phyloP scores from a whole-genome alignment of 345 rosid species.

The Murraya paniculata region DNA sequence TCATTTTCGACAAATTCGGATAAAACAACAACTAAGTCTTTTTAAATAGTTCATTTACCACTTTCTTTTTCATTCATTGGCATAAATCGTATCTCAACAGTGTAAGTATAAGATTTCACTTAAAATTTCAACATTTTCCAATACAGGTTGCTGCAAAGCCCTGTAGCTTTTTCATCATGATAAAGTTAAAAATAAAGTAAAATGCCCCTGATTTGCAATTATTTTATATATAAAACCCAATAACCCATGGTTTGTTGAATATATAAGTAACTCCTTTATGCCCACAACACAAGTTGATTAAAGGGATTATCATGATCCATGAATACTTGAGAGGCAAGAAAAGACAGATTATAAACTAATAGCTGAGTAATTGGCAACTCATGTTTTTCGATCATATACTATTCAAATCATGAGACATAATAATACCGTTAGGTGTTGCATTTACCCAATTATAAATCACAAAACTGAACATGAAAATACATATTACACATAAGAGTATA shows the following conservation, averaged over 20 bases:
- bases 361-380: neutral
- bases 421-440: slow-evolving; percentile 24
- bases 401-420: neutral
- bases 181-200: slow-evolving; percentile 10
- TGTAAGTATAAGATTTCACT: slow-evolving; percentile 2
- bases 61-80: slow-evolving; percentile 10
- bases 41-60: neutral
- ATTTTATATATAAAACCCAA: neutral
- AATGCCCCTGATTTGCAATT: neutral
- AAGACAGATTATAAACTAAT: slow-evolving; percentile 19
- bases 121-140: slow-evolving; percentile 6
- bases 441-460: neutral
- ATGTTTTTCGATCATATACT: neutral
- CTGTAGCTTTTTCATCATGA: slow-evolving; percentile 22
- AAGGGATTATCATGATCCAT: slow-evolving; percentile 19
- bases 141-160: neutral
- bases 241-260: slow-evolving; percentile 18
- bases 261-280: neutral
- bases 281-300: slow-evolving; percentile 11
- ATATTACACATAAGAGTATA: neutral
- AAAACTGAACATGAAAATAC: neutral
- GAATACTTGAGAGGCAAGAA: slow-evolving; percentile 32
- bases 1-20: neutral
- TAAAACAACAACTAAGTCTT: neutral
- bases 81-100: slow-evolving; percentile 11